Conservation (phyloP, 2,329 filamentous ascomycete genomes). For the Berkeleyomyces rouxiae region DNA sequence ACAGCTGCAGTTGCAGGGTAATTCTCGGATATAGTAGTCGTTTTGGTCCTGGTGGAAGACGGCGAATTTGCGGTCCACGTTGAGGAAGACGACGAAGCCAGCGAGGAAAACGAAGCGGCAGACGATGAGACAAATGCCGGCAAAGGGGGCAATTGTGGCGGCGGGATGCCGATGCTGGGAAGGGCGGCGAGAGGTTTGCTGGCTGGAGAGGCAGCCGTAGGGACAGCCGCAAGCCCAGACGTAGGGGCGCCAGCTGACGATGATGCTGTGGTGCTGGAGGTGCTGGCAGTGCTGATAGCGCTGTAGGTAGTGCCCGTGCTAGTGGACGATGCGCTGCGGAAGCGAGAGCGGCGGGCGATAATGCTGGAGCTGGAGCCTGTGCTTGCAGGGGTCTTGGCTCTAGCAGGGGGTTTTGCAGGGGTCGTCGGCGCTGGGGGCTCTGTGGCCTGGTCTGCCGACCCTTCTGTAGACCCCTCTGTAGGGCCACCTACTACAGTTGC, state of each 20-base stretch:
- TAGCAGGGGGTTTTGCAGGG: background rate
- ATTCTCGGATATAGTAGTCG: background rate
- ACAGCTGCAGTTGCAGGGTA: background rate
- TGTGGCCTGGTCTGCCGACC: background rate
- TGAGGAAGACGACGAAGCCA: background rate
- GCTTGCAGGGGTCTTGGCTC: background rate
- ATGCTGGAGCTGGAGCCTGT: background rate
- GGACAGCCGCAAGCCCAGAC: background rate
- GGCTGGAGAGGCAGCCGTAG: background rate
- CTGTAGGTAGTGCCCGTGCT: background rate
- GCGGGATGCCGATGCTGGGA: constrained; percentile 2
- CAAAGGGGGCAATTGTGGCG: constrained; percentile 5
- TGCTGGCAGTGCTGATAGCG: background rate
- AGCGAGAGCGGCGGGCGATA: background rate
- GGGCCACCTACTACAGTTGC: background rate
- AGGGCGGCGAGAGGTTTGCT: background rate
- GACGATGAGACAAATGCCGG: background rate
- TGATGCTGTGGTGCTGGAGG: background rate
- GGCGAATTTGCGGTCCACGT: background rate
- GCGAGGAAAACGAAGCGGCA: background rate
- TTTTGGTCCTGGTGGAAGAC: background rate
- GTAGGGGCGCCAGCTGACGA: background rate
- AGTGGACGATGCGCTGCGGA: background rate
- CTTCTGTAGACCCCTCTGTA: background rate
- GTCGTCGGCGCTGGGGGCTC: background rate